phyloP scores from a whole-genome alignment of 1,284 basidiomycete genomes.

The Trametes versicolor region DNA sequence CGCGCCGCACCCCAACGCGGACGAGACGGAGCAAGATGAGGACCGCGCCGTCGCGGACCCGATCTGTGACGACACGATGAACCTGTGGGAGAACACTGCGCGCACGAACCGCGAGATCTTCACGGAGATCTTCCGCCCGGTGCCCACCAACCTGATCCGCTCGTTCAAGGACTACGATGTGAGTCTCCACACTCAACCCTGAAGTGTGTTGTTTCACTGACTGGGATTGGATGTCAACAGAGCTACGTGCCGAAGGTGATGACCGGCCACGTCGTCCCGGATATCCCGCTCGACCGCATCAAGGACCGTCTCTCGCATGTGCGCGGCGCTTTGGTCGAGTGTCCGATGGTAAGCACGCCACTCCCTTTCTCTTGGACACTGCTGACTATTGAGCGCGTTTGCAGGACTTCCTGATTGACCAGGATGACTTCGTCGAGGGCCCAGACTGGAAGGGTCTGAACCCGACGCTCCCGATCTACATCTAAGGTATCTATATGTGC shows the following conservation, averaged over 20 bases:
- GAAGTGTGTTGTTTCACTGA: neutral
- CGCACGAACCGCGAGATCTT: conserved; percentile 83
- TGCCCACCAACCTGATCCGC: conserved; percentile 84
- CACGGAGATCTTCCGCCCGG: conserved; percentile 83
- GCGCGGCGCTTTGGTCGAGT: conserved; percentile 78
- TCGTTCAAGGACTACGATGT: conserved; percentile 84
- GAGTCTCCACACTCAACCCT: conserved; percentile 36
- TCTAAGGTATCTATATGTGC: conserved; percentile 51
- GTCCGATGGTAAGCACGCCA: conserved; percentile 65
- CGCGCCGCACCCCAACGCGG: conserved; percentile 74
- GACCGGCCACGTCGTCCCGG: conserved; percentile 84
- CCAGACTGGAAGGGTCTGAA: conserved; percentile 79
- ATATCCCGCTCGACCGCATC: conserved; percentile 68
- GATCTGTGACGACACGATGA: conserved; percentile 66
- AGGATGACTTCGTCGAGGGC: conserved; percentile 76
- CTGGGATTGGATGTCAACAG: conserved; percentile 45
- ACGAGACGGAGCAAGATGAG: conserved; percentile 67
- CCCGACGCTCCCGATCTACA: conserved; percentile 81
- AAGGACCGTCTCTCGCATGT: conserved; percentile 81
- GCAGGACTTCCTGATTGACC: conserved; percentile 85
- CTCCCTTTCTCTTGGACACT: neutral
- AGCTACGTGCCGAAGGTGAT: conserved; percentile 79
- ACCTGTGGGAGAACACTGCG: conserved; percentile 80
- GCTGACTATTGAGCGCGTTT: neutral
- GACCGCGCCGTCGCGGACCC: conserved; percentile 86